A percentile compares a stretch with the other conserved stretches of the same genome.
phyloP scores from a whole-genome alignment of 176 grass and related monocot species.

The Zea mays region Zm-B73-REFERENCE-NAM-5.0 NC_050096.1:29940001-29940500 shows the following conservation, averaged over 20 bases:
- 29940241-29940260: neutral
- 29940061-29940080: neutral
- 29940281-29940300: neutral
- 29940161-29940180: slow-evolving; percentile 1
- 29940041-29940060: neutral
- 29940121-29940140: slow-evolving; percentile 18
- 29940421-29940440: neutral
- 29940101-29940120: slow-evolving; percentile 18
- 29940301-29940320: neutral
- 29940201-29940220: neutral
- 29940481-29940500: neutral
- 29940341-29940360: neutral
- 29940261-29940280: neutral
- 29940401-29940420: neutral
- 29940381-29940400: neutral
- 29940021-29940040: slow-evolving; percentile 52
- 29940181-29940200: neutral
- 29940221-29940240: neutral
- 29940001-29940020: neutral
- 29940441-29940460: slow-evolving; percentile 38
- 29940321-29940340: neutral
- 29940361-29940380: neutral
- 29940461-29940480: neutral
- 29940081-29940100: neutral
- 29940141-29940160: slow-evolving; percentile 26